Evolutionary conservation across 1,284 basidiomycete species (phyloP).

Genomic region (Austroboletus olivaceoglutinosus): DNA sequence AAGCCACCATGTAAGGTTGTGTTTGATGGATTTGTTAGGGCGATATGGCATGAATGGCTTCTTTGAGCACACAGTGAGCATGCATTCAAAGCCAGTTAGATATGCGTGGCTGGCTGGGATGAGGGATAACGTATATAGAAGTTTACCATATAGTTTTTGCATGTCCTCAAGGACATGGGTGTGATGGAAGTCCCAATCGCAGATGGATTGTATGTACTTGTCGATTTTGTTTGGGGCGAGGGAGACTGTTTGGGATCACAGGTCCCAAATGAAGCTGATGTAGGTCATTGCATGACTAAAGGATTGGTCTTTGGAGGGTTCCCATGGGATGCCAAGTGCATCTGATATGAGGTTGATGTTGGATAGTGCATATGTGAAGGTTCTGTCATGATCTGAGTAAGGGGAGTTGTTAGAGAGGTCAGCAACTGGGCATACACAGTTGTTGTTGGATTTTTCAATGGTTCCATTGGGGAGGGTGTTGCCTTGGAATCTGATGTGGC

Average conservation of each 20-base stretch:
- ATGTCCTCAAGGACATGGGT: background rate
- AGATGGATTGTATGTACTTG: background rate
- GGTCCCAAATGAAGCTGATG: slow-evolving; percentile 25
- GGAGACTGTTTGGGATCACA: rapidly evolving
- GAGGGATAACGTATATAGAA: background rate
- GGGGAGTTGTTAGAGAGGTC: no score
- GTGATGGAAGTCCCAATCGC: background rate
- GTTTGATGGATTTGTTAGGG: background rate
- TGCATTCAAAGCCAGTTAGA: slow-evolving; percentile 8
- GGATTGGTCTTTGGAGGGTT: slow-evolving; percentile 14
- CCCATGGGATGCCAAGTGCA: slow-evolving; percentile 33
- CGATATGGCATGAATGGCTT: slow-evolving; percentile 5
- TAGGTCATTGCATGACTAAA: slow-evolving; percentile 7
- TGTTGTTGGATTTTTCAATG: no score
- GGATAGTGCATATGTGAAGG: background rate
- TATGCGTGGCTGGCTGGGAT: background rate
- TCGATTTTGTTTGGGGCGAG: background rate
- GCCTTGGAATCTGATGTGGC: no score
- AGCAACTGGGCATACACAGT: no score
- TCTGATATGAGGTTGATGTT: slow-evolving; percentile 16
- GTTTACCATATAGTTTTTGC: slow-evolving; percentile 1
- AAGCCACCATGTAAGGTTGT: slow-evolving; percentile 3
- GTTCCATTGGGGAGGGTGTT: no score
- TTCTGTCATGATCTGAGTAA: rapidly evolving
- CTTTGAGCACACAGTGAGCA: background rate